phyloP scores from a whole-genome alignment of 192 early-diverging fungal species.

The Phlyctochytrium bullatum region DNA sequence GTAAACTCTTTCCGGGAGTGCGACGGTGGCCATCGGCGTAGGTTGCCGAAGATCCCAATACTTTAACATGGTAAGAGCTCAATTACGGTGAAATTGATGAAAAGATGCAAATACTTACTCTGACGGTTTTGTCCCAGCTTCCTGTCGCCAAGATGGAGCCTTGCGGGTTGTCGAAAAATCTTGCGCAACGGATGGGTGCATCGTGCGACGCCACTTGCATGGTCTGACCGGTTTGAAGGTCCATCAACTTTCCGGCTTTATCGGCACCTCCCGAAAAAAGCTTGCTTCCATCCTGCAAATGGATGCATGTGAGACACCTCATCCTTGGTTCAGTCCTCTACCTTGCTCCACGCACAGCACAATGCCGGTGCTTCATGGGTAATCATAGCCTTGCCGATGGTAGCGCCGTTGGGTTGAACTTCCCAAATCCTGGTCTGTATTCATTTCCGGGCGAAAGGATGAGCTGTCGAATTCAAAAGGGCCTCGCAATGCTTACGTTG shows the following conservation, averaged over 20 bases:
- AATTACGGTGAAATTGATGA: slow-evolving; percentile 7
- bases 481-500: slow-evolving; percentile 40
- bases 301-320: neutral
- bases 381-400: slow-evolving; percentile 76
- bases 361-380: slow-evolving; percentile 80
- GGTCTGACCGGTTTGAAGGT: slow-evolving; percentile 77
- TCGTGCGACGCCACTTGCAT: slow-evolving; percentile 86
- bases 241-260: slow-evolving; percentile 82
- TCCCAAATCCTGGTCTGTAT: slow-evolving; percentile 92
- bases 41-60: slow-evolving; percentile 92
- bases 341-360: slow-evolving; percentile 81
- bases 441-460: neutral
- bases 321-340: slow-evolving; percentile 28
- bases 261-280: slow-evolving; percentile 87
- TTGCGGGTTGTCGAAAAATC: slow-evolving; percentile 67
- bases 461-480: neutral
- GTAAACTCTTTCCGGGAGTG: slow-evolving; percentile 85
- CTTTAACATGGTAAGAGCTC: too few species aligned
- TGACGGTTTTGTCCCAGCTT: slow-evolving; percentile 94
- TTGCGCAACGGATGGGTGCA: slow-evolving; percentile 77
- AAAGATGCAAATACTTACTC: slow-evolving; percentile 24
- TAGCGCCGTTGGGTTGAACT: slow-evolving; percentile 70
- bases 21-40: slow-evolving; percentile 68
- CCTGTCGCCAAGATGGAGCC: slow-evolving; percentile 78
- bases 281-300: slow-evolving; percentile 81